Percentiles rank a stretch among this genome's conserved stretches.
Conservation (phyloP, 2,329 filamentous ascomycete species). For the Aureobasidium sp. region DNA sequence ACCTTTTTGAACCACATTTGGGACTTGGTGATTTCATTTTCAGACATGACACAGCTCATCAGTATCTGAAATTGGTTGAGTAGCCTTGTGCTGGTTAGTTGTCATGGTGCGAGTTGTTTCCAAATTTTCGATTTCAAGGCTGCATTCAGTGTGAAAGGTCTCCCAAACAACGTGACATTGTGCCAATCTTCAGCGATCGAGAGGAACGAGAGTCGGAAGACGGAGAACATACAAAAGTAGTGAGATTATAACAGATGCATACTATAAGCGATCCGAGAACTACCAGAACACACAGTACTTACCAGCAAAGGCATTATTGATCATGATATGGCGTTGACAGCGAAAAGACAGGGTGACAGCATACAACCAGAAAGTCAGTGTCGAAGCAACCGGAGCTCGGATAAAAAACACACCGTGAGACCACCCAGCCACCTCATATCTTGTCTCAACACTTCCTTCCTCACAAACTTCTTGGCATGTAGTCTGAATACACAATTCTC, state of each 20-base stretch:
- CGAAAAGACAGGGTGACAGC: background rate
- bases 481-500: background rate
- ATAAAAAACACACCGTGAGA: background rate
- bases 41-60: too few species aligned
- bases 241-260: background rate
- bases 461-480: background rate
- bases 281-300: too few species aligned
- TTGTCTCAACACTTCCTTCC: background rate
- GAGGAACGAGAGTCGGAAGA: too few species aligned
- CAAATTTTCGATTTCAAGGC: background rate
- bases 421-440: background rate
- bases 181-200: too few species aligned
- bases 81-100: too few species aligned
- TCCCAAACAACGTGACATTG: rapidly evolving
- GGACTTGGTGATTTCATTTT: background rate
- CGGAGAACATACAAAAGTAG: background rate
- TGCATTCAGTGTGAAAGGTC: background rate
- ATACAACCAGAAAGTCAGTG: background rate
- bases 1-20: background rate
- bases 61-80: background rate
- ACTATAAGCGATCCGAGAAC: background rate
- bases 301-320: background rate
- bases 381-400: background rate
- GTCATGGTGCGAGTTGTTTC: too few species aligned
- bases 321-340: background rate